phyloP scores from a whole-genome alignment of 2,329 filamentous ascomycete genomes.

The Chlorencoelia australis region DNA sequence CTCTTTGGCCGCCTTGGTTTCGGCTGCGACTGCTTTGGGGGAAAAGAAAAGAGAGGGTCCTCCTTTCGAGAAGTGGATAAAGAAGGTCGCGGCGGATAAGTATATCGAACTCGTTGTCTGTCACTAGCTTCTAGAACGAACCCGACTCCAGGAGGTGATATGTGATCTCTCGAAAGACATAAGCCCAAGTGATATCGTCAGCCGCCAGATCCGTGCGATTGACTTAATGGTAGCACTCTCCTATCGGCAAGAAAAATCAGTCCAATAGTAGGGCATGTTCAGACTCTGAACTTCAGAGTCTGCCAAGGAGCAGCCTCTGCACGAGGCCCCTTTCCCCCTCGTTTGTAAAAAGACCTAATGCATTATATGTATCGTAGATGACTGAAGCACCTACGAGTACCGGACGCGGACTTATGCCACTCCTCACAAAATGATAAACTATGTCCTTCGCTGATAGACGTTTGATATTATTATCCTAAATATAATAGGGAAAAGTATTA shows the following conservation, averaged over 20 bases:
- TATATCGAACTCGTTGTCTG: constrained; percentile 11
- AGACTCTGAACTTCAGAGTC: constrained; percentile 11
- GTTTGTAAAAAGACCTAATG: constrained; percentile 10
- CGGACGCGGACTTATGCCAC: constrained; percentile 11
- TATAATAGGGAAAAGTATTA: not conserved
- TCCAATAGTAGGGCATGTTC: constrained; percentile 6
- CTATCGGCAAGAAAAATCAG: constrained; percentile 3
- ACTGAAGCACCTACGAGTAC: constrained; percentile 13
- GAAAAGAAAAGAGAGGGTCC: constrained; percentile 4
- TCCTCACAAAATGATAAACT: constrained; percentile 12
- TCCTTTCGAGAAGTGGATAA: too few relatives aligned
- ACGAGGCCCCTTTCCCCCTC: constrained; percentile 8
- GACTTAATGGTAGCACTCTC: constrained; percentile 9
- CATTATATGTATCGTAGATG: constrained; percentile 11
- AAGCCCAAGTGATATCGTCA: constrained; percentile 8
- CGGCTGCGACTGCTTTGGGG: not conserved
- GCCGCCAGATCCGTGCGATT: constrained; percentile 8
- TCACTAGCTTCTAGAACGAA: constrained; percentile 12
- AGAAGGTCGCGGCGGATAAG: too few relatives aligned
- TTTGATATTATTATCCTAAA: not conserved
- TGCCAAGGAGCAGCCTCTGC: constrained; percentile 4
- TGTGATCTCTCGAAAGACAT: constrained; percentile 8
- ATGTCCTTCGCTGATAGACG: not conserved
- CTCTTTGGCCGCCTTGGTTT: constrained; percentile 6
- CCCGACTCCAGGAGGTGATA: constrained; percentile 11